Base-by-base conservation (phyloP, 2,329 filamentous ascomycete species). In the Penicillium sp. region DNA sequence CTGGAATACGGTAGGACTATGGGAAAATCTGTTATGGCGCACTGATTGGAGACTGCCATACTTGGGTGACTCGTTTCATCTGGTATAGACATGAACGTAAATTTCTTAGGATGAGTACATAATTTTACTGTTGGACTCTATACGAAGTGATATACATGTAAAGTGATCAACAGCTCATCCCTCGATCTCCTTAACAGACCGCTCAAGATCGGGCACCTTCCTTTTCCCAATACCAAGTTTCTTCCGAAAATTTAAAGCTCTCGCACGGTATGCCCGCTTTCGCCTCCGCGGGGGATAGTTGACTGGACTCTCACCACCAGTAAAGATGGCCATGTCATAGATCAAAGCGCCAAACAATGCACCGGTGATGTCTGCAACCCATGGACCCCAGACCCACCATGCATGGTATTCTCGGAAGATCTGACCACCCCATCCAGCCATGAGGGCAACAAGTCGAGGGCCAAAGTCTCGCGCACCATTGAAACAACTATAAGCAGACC, bases 261-360 rank as follows among this genome's bases (percentile, higher is more conserved):
- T 63, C 45, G 61, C 82, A 59, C 64, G 58, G 2, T 67, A 56
- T 4, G 70, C 73, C 9, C 75, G 67, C 62, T 69, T 70, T 5
- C 71, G 69, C 47, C 74, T 69, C 30, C 65, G 66, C 0, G 77
- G 77, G 4, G 76, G 74, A 69, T 82, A 74, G 41, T 74, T 74
- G n/a, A 74, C 56, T 1, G 70, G 72, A 48, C 65, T 69, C 55
- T 75, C 73, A 3, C 68, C 70, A 12, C 74, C 73, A n/a, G 64
- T 71, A 47, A 75, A 76, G 11, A 76, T 73, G 10, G 68, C 60
- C 14, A 69, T 48, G 50, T 76, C 72, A 40, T 76, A 75, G 1
- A 75, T 12, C 8, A 66, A 58, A 0, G 67, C 70, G 0, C 72
- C 73, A 30, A 64, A 63, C 4, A 75, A 46, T 0, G 61, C 69